Conservation (phyloP, 345 rosid genomes). For the Balakata baccata region DNA sequence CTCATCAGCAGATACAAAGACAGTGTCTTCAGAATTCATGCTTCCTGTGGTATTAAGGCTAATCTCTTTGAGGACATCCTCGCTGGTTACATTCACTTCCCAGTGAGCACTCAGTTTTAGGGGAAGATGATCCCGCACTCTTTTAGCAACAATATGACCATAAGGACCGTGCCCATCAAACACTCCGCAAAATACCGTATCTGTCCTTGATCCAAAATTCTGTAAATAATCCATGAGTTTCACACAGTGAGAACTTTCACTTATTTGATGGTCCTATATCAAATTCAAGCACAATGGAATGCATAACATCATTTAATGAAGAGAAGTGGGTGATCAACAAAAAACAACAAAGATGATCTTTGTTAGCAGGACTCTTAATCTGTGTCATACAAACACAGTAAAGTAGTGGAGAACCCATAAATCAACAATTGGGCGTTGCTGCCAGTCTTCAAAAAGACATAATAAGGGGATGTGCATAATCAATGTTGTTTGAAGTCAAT, state of each 20-base stretch:
- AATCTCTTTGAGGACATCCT: constrained; percentile 46
- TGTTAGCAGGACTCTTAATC: neutral
- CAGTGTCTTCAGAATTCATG: constrained; percentile 49
- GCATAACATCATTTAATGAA: neutral
- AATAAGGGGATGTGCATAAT: neutral
- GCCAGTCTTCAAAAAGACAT: neutral
- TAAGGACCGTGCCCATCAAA: constrained; percentile 99
- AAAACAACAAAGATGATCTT: neutral
- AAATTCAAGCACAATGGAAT: neutral
- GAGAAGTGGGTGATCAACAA: neutral
- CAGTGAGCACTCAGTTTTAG: constrained; percentile 69
- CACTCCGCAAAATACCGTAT: constrained; percentile 88
- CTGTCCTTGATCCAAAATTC: constrained; percentile 82
- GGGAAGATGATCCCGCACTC: constrained; percentile 93
- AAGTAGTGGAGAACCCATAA: neutral
- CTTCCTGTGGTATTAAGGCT: constrained; percentile 50
- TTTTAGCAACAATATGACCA: constrained; percentile 96
- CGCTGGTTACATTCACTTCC: constrained; percentile 62
- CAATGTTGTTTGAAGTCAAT: neutral
- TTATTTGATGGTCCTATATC: neutral
- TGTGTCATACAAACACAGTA: neutral
- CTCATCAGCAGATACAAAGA: constrained; percentile 62
- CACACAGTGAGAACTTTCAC: constrained; percentile 9
- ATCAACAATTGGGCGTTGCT: neutral
- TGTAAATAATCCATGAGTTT: constrained; percentile 26